Conservation (phyloP, 768 basidiomycete genomes). For the Neoboletus magnificus region DNA sequence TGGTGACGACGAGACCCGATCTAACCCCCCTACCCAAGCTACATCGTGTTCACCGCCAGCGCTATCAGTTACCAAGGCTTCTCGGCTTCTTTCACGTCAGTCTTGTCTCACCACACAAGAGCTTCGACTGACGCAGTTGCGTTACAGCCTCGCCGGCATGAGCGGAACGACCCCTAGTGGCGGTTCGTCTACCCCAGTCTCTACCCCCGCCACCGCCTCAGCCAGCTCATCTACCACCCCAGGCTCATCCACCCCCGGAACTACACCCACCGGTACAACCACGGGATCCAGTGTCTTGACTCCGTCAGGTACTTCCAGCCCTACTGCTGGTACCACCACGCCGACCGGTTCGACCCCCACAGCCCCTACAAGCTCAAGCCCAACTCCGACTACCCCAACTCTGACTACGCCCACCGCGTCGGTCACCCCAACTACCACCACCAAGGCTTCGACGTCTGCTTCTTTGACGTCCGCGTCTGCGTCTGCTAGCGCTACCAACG, state of each 20-base stretch:
- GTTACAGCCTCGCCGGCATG: conserved; percentile 55
- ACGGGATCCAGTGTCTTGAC: neutral
- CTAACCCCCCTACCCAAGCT: conserved; percentile 38
- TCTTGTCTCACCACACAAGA: neutral
- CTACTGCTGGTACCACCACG: neutral
- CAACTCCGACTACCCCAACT: conserved; percentile 34
- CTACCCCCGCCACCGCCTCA: conserved; percentile 5
- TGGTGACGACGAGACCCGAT: neutral
- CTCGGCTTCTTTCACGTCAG: conserved; percentile 58
- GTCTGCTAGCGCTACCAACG: conserved; percentile 15
- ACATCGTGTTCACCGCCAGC: conserved; percentile 54
- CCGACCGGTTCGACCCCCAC: conserved; percentile 15
- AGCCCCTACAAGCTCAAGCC: too few relatives aligned
- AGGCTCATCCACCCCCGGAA: conserved; percentile 11
- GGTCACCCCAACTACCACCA: conserved; percentile 29
- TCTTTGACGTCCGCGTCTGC: conserved; percentile 8
- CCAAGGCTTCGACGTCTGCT: conserved; percentile 15
- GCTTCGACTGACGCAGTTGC: conserved; percentile 1
- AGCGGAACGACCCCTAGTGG: conserved; percentile 43
- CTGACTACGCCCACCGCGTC: conserved; percentile 31
- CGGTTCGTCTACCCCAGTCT: conserved; percentile 17
- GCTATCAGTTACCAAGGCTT: conserved; percentile 37
- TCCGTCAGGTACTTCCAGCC: conserved; percentile 17
- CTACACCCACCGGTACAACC: neutral
- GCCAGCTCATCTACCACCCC: conserved; percentile 12